A percentile compares a stretch with the other conserved stretches of the same genome.
phyloP scores from a whole-genome alignment of 2,329 filamentous ascomycete genomes.

The Akanthomyces lecanii region DNA sequence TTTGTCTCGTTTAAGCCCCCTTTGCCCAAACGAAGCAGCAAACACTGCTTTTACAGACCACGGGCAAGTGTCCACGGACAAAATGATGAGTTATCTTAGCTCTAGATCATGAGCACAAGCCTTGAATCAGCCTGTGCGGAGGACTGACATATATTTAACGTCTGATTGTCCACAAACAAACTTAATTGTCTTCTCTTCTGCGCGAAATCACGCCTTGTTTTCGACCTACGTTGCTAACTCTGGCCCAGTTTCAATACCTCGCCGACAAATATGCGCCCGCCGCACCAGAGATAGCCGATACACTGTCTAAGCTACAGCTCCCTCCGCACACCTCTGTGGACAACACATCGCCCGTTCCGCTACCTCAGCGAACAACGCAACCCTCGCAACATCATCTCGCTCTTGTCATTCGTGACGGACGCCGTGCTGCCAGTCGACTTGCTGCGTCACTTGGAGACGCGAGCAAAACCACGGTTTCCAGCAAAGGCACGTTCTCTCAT shows the following conservation, averaged over 20 bases:
- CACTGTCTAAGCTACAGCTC: conserved; percentile 61
- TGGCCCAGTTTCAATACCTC: conserved; percentile 55
- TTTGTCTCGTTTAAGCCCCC: background rate
- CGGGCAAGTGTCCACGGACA: conserved; percentile 21
- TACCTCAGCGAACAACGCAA: conserved; percentile 44
- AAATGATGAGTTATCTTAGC: conserved; percentile 57
- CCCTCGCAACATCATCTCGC: conserved; percentile 52
- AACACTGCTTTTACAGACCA: conserved; percentile 12
- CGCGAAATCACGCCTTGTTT: background rate
- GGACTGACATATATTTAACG: conserved; percentile 56
- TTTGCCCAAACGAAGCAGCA: conserved; percentile 8
- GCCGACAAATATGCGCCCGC: conserved; percentile 65
- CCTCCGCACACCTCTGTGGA: conserved; percentile 50
- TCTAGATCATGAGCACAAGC: conserved; percentile 74
- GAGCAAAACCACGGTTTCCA: conserved; percentile 49
- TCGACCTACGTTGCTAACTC: background rate
- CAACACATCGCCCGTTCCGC: conserved; percentile 48
- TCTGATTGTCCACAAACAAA: conserved; percentile 25
- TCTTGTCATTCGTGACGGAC: conserved; percentile 60
- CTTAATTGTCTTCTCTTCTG: conserved; percentile 16
- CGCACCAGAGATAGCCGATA: conserved; percentile 62
- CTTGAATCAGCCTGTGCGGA: conserved; percentile 41
- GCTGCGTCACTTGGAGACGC: conserved; percentile 42
- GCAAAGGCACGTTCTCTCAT: conserved; percentile 43
- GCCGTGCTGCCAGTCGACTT: conserved; percentile 53